Base-by-base conservation (phyloP, 371 early-diverging fungal genomes). In the Rhizopus delemar region DNA sequence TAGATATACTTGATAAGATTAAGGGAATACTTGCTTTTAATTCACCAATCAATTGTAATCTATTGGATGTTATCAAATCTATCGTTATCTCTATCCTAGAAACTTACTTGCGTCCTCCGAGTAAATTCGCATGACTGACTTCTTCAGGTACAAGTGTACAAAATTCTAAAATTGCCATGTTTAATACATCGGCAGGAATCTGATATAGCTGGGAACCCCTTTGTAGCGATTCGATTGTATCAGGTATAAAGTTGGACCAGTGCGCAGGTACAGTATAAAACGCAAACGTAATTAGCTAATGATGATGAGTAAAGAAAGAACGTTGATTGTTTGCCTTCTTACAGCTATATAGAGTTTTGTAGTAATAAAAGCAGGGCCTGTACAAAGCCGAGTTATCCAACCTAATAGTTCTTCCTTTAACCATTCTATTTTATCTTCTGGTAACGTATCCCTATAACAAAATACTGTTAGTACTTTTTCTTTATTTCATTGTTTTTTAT, bases 121-220 rank as follows among this genome's bases (percentile, higher is more conserved):
- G 64, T 11, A 90, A 58, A 48, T 86, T 78, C 5, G 82, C 74
- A 48, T 85, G 85, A 5, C 76, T 68, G 12, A 90, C 74, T 63
- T 92, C 92, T 70, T 94, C 92, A 8, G 93, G 91, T 4, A 93
- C 73, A 39, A 91, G 82, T 7, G 86, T 89, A 46, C 90, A 62
- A 49, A 92, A 86, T 32, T 93, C 92, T 4, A 94, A 66, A 3
- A 91, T 57, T 0, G 85, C 72, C 5, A 66, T 41, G 28, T 84
- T 77, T 53, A 81, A 69, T 12, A 69, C 57, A 51, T 75, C 41
- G 16, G 55, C 2, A 41, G 63, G 53, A 34, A 76, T 51, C 46
- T 73, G 53, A 62, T 67, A 59, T 29, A 65, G 59, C 53, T 70
- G 60, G 8, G 72, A 69, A 4, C 78, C 78, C 7, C 74, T 48